Percentiles rank a stretch among this genome's conserved stretches.
phyloP scores from a whole-genome alignment of 352 stramenopile species.

The Pythium biforme region DNA sequence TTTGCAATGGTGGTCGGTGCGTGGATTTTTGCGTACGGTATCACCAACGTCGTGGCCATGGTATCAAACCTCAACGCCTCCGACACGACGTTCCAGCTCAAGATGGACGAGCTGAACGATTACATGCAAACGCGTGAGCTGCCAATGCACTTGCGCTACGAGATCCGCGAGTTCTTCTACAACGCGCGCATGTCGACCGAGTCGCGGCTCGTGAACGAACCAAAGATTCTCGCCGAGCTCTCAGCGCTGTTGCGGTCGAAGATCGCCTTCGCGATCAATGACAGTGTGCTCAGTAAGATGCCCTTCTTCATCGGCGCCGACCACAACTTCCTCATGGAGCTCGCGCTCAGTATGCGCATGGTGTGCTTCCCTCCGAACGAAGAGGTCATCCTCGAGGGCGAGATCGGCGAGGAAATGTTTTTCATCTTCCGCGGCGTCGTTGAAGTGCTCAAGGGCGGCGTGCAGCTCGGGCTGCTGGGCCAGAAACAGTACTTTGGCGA shows the following conservation, averaged over 20 bases:
- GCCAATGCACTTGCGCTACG: constrained; percentile 65
- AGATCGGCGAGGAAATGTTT: constrained; percentile 86
- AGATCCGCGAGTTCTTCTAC: constrained; percentile 84
- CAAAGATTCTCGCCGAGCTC: constrained; percentile 66
- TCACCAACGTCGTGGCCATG: constrained; percentile 69
- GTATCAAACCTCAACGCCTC: constrained; percentile 73
- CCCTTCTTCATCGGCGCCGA: constrained; percentile 76
- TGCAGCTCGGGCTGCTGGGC: constrained; percentile 64
- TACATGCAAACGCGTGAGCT: constrained; percentile 80
- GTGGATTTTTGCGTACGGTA: constrained; percentile 83
- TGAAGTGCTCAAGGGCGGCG: constrained; percentile 56
- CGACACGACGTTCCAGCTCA: constrained; percentile 60
- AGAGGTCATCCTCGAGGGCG: constrained; percentile 77
- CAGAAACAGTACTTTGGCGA: constrained; percentile 86
- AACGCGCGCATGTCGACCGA: constrained; percentile 73
- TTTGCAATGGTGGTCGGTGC: constrained; percentile 70
- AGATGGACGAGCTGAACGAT: constrained; percentile 80
- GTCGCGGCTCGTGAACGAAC: constrained; percentile 67
- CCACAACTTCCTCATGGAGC: constrained; percentile 82
- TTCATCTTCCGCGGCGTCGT: constrained; percentile 83
- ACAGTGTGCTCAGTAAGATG: constrained; percentile 80
- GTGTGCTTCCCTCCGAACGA: constrained; percentile 76
- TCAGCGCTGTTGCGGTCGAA: constrained; percentile 75
- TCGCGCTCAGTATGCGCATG: constrained; percentile 82
- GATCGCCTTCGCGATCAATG: constrained; percentile 79